Conservation (phyloP, 805 yeast genomes). For the Yarrowia sp. region DNA sequence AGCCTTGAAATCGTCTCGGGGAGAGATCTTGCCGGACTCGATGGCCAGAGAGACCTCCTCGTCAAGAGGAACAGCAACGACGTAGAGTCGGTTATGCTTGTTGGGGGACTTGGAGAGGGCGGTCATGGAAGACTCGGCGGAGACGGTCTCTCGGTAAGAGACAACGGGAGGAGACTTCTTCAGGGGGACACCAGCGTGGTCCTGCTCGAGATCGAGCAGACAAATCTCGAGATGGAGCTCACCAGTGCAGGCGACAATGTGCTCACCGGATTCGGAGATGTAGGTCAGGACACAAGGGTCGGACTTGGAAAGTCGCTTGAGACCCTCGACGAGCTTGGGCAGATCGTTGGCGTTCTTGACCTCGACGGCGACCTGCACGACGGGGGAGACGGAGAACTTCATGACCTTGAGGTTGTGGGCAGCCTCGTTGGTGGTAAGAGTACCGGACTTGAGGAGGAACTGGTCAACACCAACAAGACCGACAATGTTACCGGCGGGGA, state of each 20-base stretch:
- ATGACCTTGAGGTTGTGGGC: constrained; percentile 99
- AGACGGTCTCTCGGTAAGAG: constrained; percentile 98
- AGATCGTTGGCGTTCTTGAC: constrained; percentile 99
- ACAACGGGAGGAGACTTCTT: constrained; percentile 97
- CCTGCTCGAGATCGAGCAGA: constrained; percentile 91
- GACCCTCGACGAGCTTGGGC: constrained; percentile 99
- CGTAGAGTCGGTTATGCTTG: constrained; percentile 99
- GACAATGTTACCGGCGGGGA: constrained; percentile 99
- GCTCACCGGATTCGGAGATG: constrained; percentile 97
- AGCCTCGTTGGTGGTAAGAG: constrained; percentile 92
- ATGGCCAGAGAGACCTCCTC: constrained; percentile 92
- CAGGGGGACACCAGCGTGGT: constrained; percentile 99
- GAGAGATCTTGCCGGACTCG: constrained; percentile 85
- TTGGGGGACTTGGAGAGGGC: constrained; percentile 99
- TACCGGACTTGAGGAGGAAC: constrained; percentile 99
- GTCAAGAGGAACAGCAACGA: constrained; percentile 92
- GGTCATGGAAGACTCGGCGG: constrained; percentile 86
- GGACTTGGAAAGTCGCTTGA: constrained; percentile 98
- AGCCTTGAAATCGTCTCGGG: constrained; percentile 97
- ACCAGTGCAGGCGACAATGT: constrained; percentile 99
- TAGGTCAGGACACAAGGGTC: constrained; percentile 95
- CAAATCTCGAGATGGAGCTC: constrained; percentile 99
- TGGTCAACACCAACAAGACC: constrained; percentile 99
- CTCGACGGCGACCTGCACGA: constrained; percentile 99
- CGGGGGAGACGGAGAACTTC: constrained; percentile 99